Base-by-base conservation (phyloP, 2,329 filamentous ascomycete genomes). In the Paecilomyces sp. region DNA sequence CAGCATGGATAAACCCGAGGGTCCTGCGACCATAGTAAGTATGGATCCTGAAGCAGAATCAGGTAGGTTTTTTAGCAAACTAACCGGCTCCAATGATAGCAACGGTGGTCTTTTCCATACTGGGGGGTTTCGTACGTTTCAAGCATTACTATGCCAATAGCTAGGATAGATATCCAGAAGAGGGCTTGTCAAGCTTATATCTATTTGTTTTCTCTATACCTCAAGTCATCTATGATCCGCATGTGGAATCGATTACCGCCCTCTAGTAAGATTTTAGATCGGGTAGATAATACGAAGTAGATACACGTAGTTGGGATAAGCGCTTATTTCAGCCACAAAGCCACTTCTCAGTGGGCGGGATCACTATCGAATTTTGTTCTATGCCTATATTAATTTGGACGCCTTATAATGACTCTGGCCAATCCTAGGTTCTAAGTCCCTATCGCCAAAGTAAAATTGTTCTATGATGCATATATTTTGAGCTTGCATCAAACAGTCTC, bases 1-100 rank as follows among this genome's bases (percentile, higher is more conserved):
- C 36, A 76, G 36, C 56, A 57, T 57, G 13, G 56, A 57, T 41
- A 57, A 11, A 8, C 34, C 34, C 34, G 34, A 15, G 13, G 34
- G 34, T 11, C 34, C 34, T 41, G 34, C 11, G 12, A 41, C 25
- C 8, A 15, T 41, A 15, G 12, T 41, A 41, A 41, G 12, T 41
- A 12, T 9, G 34, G 13, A 5, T 13, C 11, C 34, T 41, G 34
- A 41, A 28, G 25, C 1, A 28, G 25, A 28, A 3, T 28, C 25
- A 28, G 25, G 25, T 28, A 28, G 2, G 3, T 28, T 28, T 28
- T 28, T 28, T 28, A 2, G 22, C 22, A 28, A 28, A 41, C 34
- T 15, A 41, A 41, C 34, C 34, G 4, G 34, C 34, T 15, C 34
- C 34, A 41, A 41, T 15, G 34, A 41, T 12, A 15, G 34, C 34